Conservation (phyloP, 2,329 filamentous ascomycete genomes). For the Zalaria obscura region DNA sequence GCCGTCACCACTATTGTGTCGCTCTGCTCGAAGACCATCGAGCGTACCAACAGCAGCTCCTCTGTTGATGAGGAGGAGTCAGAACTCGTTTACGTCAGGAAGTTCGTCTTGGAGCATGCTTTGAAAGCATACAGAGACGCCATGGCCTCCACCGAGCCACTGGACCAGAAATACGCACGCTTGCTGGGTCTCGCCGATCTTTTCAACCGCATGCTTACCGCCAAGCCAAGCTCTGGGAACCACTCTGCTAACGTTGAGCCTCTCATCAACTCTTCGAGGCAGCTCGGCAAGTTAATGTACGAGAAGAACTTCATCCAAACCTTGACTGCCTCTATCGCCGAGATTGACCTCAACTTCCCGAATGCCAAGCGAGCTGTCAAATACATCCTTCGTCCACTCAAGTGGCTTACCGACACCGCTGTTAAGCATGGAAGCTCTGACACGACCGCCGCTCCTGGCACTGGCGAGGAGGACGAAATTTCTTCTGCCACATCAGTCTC, state of each 20-base stretch:
- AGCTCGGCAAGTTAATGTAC: constrained; percentile 90
- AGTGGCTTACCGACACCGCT: constrained; percentile 74
- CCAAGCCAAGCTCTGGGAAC: constrained; percentile 50
- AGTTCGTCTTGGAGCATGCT: constrained; percentile 87
- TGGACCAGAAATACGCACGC: constrained; percentile 76
- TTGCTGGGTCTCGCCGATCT: constrained; percentile 80
- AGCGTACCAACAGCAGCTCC: constrained; percentile 47
- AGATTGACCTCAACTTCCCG: constrained; percentile 90
- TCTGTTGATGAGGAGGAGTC: constrained; percentile 51
- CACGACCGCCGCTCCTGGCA: constrained; percentile 42
- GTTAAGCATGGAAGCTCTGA: constrained; percentile 76
- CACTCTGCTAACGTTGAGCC: constrained; percentile 4
- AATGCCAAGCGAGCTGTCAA: constrained; percentile 89
- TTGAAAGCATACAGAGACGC: constrained; percentile 87
- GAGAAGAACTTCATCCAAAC: constrained; percentile 91
- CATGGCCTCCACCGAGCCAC: constrained; percentile 58
- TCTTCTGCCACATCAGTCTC: constrained; percentile 79
- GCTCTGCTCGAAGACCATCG: constrained; percentile 74
- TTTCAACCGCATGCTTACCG: constrained; percentile 82
- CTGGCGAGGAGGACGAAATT: constrained; percentile 69
- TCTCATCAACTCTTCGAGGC: constrained; percentile 48
- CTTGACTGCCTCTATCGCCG: constrained; percentile 80
- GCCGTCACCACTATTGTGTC: constrained; percentile 78
- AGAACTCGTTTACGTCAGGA: constrained; percentile 81
- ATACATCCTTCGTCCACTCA: constrained; percentile 82